Conservation (phyloP, 768 basidiomycete species). For the Tulasnella sp. region DNA sequence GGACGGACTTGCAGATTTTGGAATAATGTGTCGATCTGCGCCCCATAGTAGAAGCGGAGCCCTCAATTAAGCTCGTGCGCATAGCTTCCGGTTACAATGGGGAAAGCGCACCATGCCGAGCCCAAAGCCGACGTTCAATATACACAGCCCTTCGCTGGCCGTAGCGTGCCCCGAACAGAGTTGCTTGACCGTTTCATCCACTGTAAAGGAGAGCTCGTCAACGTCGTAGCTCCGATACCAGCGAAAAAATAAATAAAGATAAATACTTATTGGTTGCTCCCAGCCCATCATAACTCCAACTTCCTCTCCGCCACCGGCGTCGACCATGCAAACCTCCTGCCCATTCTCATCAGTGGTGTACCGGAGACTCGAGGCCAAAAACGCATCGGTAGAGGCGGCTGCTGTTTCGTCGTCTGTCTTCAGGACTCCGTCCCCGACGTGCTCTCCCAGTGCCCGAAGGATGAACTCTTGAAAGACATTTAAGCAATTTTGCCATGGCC, state of each 20-base stretch:
- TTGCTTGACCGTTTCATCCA: conserved; percentile 67
- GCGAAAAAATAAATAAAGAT: not conserved
- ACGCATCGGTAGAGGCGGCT: conserved; percentile 55
- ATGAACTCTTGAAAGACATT: conserved; percentile 51
- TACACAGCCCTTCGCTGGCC: conserved; percentile 42
- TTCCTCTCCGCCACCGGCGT: conserved; percentile 55
- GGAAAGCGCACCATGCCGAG: conserved; percentile 19
- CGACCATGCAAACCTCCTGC: conserved; percentile 73
- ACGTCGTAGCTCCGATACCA: conserved; percentile 22
- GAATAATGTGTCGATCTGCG: conserved; percentile 76
- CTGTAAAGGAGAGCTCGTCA: conserved; percentile 33
- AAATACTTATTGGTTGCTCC: conserved; percentile 73
- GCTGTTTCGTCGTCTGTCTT: conserved; percentile 48
- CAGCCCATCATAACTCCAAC: conserved; percentile 99
- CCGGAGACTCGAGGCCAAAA: conserved; percentile 59
- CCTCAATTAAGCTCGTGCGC: not conserved
- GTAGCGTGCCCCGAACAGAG: conserved; percentile 52
- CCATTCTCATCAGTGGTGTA: conserved; percentile 64
- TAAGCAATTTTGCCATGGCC: conserved; percentile 11
- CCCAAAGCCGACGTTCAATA: conserved; percentile 82
- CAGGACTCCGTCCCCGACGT: conserved; percentile 34
- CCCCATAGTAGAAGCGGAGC: not conserved
- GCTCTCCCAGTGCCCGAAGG: conserved; percentile 43
- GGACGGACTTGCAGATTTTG: conserved; percentile 56
- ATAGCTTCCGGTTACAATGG: not conserved